Conservation (phyloP, 2,329 filamentous ascomycete genomes). For the Dendrostoma leiphaemia region DNA sequence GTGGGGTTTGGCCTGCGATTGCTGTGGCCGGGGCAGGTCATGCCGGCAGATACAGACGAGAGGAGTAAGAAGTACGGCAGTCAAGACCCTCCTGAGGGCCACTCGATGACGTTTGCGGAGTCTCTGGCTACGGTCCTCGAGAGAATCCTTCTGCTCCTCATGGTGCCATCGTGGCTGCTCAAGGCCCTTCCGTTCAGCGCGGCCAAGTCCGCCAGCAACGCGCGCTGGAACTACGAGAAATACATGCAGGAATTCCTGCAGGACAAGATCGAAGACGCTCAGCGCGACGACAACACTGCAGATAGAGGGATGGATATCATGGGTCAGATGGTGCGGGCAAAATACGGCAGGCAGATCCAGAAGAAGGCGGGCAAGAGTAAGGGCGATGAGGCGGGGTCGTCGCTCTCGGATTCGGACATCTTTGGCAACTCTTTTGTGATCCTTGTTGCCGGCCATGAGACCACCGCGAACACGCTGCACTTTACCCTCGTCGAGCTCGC, state of each 20-base stretch:
- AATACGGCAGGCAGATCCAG: conserved; percentile 30
- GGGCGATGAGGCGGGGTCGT: conserved; percentile 26
- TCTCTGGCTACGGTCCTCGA: conserved; percentile 62
- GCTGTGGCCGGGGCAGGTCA: conserved; percentile 61
- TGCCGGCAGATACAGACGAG: conserved; percentile 41
- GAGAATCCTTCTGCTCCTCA: conserved; percentile 59
- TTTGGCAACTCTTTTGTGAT: conserved; percentile 70
- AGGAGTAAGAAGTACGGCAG: conserved; percentile 48
- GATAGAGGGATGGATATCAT: conserved; percentile 49
- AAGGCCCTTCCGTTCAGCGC: conserved; percentile 28
- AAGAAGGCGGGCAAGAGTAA: conserved; percentile 21
- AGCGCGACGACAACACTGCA: conserved; percentile 29
- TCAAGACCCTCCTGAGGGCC: conserved; percentile 45
- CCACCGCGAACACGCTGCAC: conserved; percentile 72
- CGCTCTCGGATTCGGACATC: conserved; percentile 62
- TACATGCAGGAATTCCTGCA: conserved; percentile 70
- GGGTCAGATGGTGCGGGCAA: conserved; percentile 47
- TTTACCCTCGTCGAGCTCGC: conserved; percentile 69
- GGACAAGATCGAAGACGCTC: conserved; percentile 50
- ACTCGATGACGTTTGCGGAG: conserved; percentile 64
- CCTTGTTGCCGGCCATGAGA: conserved; percentile 76
- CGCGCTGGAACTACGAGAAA: conserved; percentile 61
- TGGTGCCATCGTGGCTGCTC: conserved; percentile 58
- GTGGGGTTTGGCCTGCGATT: conserved; percentile 68
- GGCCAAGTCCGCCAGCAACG: conserved; percentile 38